Conservation (phyloP, 169 alveolate genomes). For the Cryptosporidium baileyi region DNA sequence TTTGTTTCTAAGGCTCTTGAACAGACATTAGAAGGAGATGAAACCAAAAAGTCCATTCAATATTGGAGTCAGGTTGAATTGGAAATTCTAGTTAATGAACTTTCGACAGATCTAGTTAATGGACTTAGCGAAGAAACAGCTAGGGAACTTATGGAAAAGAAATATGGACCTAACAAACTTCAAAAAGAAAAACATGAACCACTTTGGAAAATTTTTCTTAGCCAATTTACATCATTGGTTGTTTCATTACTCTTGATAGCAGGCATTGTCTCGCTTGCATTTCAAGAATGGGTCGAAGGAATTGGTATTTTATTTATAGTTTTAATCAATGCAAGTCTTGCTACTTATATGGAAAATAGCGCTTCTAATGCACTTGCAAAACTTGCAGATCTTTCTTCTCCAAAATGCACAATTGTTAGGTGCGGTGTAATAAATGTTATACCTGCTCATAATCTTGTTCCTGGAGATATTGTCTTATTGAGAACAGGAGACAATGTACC, state of each 20-base stretch:
- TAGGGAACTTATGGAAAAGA: constrained; percentile 75
- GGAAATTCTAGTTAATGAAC: constrained; percentile 2
- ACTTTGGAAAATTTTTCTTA: constrained; percentile 82
- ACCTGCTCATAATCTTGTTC: constrained; percentile 89
- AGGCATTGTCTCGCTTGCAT: constrained; percentile 81
- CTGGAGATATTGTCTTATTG: constrained; percentile 90
- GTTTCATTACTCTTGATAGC: constrained; percentile 83
- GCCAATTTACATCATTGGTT: constrained; percentile 84
- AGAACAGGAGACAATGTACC: constrained; percentile 91
- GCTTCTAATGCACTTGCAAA: constrained; percentile 89
- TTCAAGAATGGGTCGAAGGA: constrained; percentile 89
- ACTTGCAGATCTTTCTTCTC: constrained; percentile 90
- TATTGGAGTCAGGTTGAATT: constrained; percentile 68
- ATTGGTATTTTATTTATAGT: constrained; percentile 85
- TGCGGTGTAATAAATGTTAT: constrained; percentile 80
- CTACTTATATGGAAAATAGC: constrained; percentile 89
- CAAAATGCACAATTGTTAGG: constrained; percentile 85
- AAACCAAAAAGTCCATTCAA: constrained; percentile 28
- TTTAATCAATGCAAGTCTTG: constrained; percentile 88
- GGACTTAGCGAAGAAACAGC: constrained; percentile 79
- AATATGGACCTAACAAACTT: constrained; percentile 85
- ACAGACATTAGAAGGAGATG: constrained; percentile 37
- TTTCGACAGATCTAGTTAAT: constrained; percentile 73
- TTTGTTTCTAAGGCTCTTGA: constrained; percentile 51
- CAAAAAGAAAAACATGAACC: constrained; percentile 85